A percentile compares a stretch with the other conserved stretches of the same genome.
phyloP scores from a whole-genome alignment of 352 stramenopile species.

The Elongisporangium anandrum region DNA sequence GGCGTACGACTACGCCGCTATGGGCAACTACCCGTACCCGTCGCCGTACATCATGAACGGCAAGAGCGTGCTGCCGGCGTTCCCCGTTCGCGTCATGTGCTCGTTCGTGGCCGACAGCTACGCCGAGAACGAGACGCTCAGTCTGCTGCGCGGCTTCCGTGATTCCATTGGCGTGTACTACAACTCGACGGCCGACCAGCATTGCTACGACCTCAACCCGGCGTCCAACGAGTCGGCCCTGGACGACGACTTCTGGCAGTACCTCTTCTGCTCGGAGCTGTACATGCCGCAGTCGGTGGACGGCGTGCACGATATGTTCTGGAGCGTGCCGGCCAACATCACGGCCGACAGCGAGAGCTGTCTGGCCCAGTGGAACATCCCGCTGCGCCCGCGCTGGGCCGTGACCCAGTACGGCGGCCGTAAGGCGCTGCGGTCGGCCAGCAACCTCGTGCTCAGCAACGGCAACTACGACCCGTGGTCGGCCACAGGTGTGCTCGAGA shows the following conservation, averaged over 20 bases:
- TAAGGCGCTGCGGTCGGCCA: conserved; percentile 58
- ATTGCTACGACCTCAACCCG: conserved; percentile 48
- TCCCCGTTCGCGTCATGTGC: conserved; percentile 87
- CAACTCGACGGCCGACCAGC: conserved; percentile 57
- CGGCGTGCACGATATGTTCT: conserved; percentile 88
- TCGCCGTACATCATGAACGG: conserved; percentile 94
- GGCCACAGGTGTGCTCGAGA: conserved; percentile 78
- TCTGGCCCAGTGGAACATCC: conserved; percentile 55
- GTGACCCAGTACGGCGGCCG: conserved; percentile 67
- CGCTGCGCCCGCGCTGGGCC: conserved; percentile 58
- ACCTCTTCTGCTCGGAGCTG: conserved; percentile 74
- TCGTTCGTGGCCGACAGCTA: conserved; percentile 45
- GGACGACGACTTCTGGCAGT: conserved; percentile 74
- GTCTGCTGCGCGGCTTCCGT: conserved; percentile 48
- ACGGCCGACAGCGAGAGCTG: conserved; percentile 62
- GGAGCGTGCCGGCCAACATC: conserved; percentile 56
- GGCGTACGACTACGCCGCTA: conserved; percentile 91
- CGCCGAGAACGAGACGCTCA: conserved; percentile 19
- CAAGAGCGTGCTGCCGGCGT: conserved; percentile 81
- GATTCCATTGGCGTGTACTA: conserved; percentile 68
- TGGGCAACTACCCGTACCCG: conserved; percentile 96
- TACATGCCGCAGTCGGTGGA: conserved; percentile 63
- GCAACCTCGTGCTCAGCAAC: conserved; percentile 95
- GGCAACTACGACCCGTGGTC: conserved; percentile 93
- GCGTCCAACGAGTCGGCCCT: conserved; percentile 48